Conservation (phyloP, 208 protist genomes). For the Naegleria fowleri region DNA sequence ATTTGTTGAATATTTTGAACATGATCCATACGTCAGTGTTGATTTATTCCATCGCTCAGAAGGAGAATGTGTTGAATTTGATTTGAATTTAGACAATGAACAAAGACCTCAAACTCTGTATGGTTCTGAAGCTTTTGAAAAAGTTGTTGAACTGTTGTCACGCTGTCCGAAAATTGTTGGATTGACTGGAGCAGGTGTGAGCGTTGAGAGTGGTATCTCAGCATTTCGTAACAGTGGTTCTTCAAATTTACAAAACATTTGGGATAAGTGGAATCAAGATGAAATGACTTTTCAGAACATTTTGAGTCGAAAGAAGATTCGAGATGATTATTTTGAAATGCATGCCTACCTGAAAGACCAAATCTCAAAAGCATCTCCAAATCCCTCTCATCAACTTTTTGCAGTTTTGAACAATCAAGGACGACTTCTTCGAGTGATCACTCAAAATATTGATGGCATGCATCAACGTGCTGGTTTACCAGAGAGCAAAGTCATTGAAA, state of each 20-base stretch:
- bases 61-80: background rate
- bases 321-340: background rate
- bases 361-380: conserved; percentile 34
- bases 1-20: background rate
- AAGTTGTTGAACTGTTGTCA: background rate
- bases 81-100: background rate
- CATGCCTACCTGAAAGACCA: conserved; percentile 18
- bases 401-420: conserved; percentile 33
- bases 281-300: background rate
- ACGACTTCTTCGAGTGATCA: conserved; percentile 38
- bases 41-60: background rate
- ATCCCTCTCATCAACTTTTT: conserved; percentile 42
- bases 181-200: conserved; percentile 52
- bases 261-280: conserved; percentile 4
- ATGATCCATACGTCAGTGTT: background rate
- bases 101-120: background rate
- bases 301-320: background rate
- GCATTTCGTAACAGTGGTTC: conserved; percentile 43
- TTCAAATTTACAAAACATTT: background rate
- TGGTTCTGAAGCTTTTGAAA: background rate
- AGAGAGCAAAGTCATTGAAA: conserved; percentile 39
- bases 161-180: conserved; percentile 14
- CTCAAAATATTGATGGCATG: conserved; percentile 57
- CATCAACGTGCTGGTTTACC: conserved; percentile 47
- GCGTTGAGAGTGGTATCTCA: conserved; percentile 52